Evolutionary conservation across 108 stramenopile species (phyloP), one percentile per base, ranked within the genome.

Genomic region (Pseudonitzschia multiseries): DNA sequence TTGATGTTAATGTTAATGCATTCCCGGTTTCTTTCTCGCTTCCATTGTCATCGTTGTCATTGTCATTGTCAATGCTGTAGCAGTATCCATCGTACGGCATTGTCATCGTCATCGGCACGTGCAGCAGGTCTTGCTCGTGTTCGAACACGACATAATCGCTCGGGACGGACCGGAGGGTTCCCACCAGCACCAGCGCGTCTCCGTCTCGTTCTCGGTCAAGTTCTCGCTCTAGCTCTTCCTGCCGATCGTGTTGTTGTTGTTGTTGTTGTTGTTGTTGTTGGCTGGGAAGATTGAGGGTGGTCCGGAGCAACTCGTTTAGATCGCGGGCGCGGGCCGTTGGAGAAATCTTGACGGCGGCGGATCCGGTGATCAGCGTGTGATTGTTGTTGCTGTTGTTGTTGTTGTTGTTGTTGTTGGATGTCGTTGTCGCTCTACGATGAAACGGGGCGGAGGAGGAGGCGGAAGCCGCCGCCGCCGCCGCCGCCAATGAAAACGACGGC

Each of bases 111-210:
- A 0, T 28, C 22, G 15, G 5, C 59, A 21, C 52, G 14, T 27
- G 12, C 27, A 14, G 15, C 8, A 61, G n/a, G 36, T 72, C 41
- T 21, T 44, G 51, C 40, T 78, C 75, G 56, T 82, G 79, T 54
- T 86, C 86, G 72, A 84, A 87, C 42, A 61, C 73, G 27, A 87
- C 74, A 67, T 82, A 80, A 54, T 76, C 73, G 24, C 56, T 64
- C 8, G 86, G 86, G 28, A 87, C 67, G 1, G 74, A 83, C 60
- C 71, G 75, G n/a, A 84, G 36, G 4, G 87, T 87, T 61, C 82
- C 87, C 24, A 88, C 87, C 63, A 88, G 46, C 0, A 88, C 84
- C 28, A 88, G 40, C 0, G 77, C 40, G 69, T 85, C 87, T 6
- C 57, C 63, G 2, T 27, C 5, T 24, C 33, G 42, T 18, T 32